Percentiles rank a stretch among this genome's conserved stretches.
These are phyloP conservation scores for Alternaria sp. DNA, from an alignment of 2,329 filamentous ascomycete species.

Conservation along the genomic window DNA sequence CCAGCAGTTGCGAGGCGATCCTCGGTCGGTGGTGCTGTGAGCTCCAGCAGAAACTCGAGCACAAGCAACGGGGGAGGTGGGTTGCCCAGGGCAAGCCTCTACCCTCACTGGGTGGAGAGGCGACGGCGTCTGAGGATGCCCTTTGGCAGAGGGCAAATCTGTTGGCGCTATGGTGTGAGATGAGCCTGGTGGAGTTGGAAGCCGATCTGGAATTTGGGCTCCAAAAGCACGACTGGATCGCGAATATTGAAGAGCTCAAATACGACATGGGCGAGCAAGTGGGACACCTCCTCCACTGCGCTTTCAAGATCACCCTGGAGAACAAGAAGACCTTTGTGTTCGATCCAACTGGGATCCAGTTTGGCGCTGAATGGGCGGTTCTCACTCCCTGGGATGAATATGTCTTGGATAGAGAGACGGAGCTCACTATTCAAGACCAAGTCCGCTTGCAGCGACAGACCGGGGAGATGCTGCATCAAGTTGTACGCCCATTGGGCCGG, in stretches of 20 bases:
- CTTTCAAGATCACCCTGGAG: neutral
- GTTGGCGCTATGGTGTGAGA: neutral
- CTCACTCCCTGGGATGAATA: constrained; percentile 1
- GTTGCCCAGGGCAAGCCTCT: neutral
- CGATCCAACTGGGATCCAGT: constrained; percentile 26
- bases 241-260: neutral
- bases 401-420: neutral
- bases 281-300: constrained; percentile 4
- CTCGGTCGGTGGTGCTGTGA: neutral
- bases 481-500: neutral
- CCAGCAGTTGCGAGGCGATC: neutral
- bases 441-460: neutral
- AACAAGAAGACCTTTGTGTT: constrained; percentile 9
- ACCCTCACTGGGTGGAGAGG: neutral
- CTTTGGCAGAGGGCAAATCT: neutral
- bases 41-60: neutral
- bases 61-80: neutral
- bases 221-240: neutral
- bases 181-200: neutral
- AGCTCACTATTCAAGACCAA: neutral
- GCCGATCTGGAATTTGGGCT: neutral
- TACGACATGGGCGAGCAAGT: neutral
- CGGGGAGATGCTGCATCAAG: neutral
- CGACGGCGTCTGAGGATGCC: neutral
- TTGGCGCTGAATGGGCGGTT: constrained; percentile 21